Evolutionary conservation across 306 rosid species (phyloP).

Genomic region (Sindora glabra): DNA sequence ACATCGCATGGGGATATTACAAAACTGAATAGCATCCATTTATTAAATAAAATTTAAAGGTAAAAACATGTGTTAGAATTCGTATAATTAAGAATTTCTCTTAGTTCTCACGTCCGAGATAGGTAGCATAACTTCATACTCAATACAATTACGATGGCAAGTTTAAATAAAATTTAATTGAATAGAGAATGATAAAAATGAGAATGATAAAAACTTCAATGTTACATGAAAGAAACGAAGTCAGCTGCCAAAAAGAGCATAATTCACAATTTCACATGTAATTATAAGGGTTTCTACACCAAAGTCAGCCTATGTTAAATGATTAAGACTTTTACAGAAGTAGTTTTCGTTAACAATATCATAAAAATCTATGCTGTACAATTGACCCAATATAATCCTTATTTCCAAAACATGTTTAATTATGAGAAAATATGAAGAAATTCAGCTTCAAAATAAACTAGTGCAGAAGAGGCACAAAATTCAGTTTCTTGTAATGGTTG

Average conservation of each 20-base stretch:
- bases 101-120: too few species aligned
- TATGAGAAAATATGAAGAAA: background rate
- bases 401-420: background rate
- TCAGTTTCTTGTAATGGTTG: constrained; percentile 10
- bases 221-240: background rate
- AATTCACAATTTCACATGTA: background rate
- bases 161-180: too few species aligned
- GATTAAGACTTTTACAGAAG: background rate
- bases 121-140: too few species aligned
- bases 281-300: background rate
- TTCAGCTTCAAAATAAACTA: background rate
- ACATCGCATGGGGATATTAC: too few species aligned
- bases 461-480: constrained; percentile 7
- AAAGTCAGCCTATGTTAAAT: background rate
- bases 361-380: constrained; percentile 22
- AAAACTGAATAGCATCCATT: too few species aligned
- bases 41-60: too few species aligned
- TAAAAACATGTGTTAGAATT: too few species aligned
- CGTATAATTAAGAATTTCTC: too few species aligned
- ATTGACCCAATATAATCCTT: constrained; percentile 5
- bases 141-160: too few species aligned
- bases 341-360: background rate
- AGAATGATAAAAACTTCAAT: too few species aligned
- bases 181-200: too few species aligned
- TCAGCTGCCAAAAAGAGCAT: background rate